Evolutionary conservation across 2,329 filamentous ascomycete genomes (phyloP).

Genomic region (Trichophyton benhamiae): DNA sequence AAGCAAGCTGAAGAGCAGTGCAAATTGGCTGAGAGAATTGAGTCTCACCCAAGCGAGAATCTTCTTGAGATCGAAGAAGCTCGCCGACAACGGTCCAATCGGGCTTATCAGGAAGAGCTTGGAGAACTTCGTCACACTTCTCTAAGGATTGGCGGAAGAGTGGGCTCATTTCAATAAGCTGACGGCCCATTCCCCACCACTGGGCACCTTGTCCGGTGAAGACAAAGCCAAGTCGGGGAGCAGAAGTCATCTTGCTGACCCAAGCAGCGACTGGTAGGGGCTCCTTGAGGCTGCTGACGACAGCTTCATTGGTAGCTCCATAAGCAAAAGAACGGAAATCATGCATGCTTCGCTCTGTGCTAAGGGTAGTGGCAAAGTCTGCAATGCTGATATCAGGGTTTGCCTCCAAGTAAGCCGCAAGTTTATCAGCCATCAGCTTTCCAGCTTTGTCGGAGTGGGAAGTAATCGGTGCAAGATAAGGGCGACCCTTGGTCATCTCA

Average conservation of each 20-base stretch:
- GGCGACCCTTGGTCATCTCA: neutral
- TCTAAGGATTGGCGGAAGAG: conserved; percentile 4
- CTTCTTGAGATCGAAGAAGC: conserved; percentile 4
- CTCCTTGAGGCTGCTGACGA: neutral
- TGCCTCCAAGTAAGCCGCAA: conserved; percentile 6
- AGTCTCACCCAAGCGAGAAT: conserved; percentile 5
- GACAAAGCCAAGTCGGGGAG: conserved; percentile 18
- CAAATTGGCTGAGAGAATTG: conserved; percentile 8
- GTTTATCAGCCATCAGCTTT: conserved; percentile 7
- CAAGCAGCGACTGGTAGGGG: conserved; percentile 20
- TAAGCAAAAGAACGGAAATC: conserved; percentile 3
- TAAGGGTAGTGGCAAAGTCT: conserved; percentile 7
- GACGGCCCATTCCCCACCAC: conserved; percentile 24
- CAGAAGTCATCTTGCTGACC: conserved; percentile 14
- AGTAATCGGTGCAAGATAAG: conserved; percentile 11
- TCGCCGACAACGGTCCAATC: conserved; percentile 5
- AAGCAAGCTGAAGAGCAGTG: conserved; percentile 22
- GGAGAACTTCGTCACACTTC: conserved; percentile 3
- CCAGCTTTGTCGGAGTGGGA: conserved; percentile 13
- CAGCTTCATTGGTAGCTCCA: conserved; percentile 1
- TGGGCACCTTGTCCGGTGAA: conserved; percentile 32
- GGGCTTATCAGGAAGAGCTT: conserved; percentile 1
- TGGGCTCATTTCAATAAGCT: conserved; percentile 14
- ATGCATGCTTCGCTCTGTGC: conserved; percentile 4
- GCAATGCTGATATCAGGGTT: conserved; percentile 4